These are phyloP conservation scores for Phylloporus scabripes DNA, from an alignment of 768 basidiomycete genomes.

Conservation along the genomic window DNA sequence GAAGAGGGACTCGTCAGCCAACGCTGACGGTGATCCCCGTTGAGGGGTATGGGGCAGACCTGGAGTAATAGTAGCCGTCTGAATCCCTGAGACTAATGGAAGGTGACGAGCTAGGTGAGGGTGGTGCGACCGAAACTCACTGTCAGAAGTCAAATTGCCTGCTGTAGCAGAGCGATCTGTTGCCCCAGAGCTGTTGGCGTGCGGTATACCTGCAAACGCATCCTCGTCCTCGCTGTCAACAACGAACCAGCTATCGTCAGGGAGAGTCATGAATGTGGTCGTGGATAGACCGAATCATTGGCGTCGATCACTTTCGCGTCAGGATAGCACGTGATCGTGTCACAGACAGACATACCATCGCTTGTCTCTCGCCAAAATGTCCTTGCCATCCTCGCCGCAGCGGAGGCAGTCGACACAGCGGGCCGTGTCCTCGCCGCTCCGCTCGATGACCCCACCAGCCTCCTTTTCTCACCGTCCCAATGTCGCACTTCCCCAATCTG, in stretches of 20 bases:
- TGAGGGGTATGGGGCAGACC: conserved; percentile 13
- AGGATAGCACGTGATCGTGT: conserved; percentile 28
- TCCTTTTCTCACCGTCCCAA: conserved; percentile 13
- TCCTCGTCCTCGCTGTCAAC: conserved; percentile 45
- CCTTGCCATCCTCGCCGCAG: conserved; percentile 17
- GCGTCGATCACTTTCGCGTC: conserved; percentile 3
- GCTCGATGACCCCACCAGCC: conserved; percentile 34
- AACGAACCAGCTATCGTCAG: conserved; percentile 38
- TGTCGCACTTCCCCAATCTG: conserved; percentile 17
- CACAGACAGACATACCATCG: neutral
- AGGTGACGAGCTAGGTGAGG: neutral
- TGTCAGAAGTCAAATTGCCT: neutral
- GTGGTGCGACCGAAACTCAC: conserved; percentile 7
- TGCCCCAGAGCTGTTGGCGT: neutral
- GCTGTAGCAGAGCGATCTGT: neutral
- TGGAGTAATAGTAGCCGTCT: conserved; percentile 15
- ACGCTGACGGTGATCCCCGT: conserved; percentile 3
- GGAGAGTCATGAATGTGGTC: conserved; percentile 10
- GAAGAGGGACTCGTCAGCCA: conserved; percentile 22
- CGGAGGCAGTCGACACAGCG: conserved; percentile 28
- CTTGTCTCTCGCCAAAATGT: neutral
- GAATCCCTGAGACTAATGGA: conserved; percentile 15
- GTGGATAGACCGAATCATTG: neutral
- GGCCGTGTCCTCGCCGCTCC: conserved; percentile 41
- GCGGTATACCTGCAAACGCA: neutral